Evolutionary conservation across 2,329 filamentous ascomycete genomes (phyloP).

Genomic region (Simplicillium aogashimaense): DNA sequence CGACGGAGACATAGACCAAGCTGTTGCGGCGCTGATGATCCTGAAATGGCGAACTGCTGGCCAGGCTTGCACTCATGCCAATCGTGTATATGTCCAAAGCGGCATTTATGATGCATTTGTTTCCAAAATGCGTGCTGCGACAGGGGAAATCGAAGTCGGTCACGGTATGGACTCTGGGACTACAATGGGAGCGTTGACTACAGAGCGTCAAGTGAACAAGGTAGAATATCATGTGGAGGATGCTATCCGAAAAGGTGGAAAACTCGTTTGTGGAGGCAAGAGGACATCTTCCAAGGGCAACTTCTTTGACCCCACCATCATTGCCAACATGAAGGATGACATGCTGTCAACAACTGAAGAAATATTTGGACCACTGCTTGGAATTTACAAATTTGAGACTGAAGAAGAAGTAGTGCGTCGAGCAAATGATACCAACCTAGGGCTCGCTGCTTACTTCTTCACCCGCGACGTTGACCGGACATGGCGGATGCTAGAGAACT

Average conservation of each 20-base stretch:
- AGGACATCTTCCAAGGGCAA: slow-evolving; percentile 46
- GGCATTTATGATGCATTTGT: slow-evolving; percentile 50
- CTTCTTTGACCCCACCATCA: slow-evolving; percentile 64
- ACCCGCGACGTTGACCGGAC: slow-evolving; percentile 31
- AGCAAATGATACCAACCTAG: slow-evolving; percentile 60
- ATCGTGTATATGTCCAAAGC: slow-evolving; percentile 49
- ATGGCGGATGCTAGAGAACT: slow-evolving; percentile 33
- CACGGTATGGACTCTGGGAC: slow-evolving; percentile 21
- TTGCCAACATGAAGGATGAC: slow-evolving; percentile 54
- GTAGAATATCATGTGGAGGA: slow-evolving; percentile 55
- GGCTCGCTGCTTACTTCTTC: slow-evolving; percentile 68
- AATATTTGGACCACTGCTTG: slow-evolving; percentile 67
- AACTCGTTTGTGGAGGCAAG: slow-evolving; percentile 51
- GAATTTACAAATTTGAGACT: slow-evolving; percentile 58
- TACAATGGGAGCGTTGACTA: not conserved
- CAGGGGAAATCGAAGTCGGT: slow-evolving; percentile 48
- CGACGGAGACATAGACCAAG: slow-evolving; percentile 60
- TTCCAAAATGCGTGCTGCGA: slow-evolving; percentile 36
- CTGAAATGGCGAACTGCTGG: slow-evolving; percentile 65
- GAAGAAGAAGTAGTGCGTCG: slow-evolving; percentile 61
- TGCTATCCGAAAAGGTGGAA: slow-evolving; percentile 52
- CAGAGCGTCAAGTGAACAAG: slow-evolving; percentile 34
- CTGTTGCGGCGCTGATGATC: slow-evolving; percentile 54
- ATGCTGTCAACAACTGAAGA: slow-evolving; percentile 63
- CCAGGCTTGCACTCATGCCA: slow-evolving; percentile 61